Conservation (phyloP, 2,329 filamentous ascomycete genomes). For the Diplocarpon rosae region DNA sequence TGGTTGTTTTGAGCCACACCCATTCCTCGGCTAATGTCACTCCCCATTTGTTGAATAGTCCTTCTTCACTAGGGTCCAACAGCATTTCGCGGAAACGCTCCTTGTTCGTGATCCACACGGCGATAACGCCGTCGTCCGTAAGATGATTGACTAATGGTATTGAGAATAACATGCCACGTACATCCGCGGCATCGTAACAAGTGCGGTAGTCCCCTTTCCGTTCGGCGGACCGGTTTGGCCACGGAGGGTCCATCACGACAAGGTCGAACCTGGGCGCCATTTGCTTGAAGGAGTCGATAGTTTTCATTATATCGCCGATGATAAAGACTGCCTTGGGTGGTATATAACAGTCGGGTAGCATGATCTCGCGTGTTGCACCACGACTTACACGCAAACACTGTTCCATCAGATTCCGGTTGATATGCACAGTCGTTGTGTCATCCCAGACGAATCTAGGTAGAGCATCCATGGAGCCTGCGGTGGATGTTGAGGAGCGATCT, state of each 20-base stretch:
- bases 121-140: conserved; percentile 45
- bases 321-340: conserved; percentile 5
- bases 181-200: conserved; percentile 33
- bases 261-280: conserved; percentile 46
- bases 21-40: conserved; percentile 58
- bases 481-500: too few species aligned
- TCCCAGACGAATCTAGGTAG: too few species aligned
- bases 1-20: conserved; percentile 69
- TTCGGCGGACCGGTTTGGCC: conserved; percentile 67
- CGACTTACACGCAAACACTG: too few species aligned
- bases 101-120: conserved; percentile 72
- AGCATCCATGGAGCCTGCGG: too few species aligned
- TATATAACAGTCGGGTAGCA: neutral
- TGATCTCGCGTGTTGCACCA: neutral
- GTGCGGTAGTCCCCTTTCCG: conserved; percentile 44
- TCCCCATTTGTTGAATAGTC: conserved; percentile 57
- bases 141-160: conserved; percentile 48
- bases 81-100: conserved; percentile 40
- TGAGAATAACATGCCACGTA: conserved; percentile 38
- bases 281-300: conserved; percentile 11
- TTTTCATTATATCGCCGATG: conserved; percentile 4
- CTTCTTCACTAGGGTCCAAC: conserved; percentile 34
- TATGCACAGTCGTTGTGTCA: too few species aligned
- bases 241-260: conserved; percentile 66
- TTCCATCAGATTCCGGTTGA: too few species aligned